Evolutionary conservation across 2,329 filamentous ascomycete genomes (phyloP).

Genomic region (Pleoardoris graminearum): DNA sequence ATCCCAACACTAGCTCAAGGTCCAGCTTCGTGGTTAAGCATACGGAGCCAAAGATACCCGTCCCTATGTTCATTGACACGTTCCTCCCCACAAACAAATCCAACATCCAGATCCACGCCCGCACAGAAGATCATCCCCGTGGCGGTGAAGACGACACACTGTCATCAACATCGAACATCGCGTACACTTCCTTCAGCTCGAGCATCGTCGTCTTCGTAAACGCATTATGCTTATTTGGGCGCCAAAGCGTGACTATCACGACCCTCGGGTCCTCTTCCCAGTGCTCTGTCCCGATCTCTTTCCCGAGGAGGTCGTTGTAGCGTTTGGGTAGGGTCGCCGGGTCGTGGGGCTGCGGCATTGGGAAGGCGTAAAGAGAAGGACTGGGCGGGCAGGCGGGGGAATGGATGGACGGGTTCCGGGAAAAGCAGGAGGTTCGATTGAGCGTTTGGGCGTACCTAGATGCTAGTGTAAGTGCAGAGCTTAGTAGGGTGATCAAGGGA

Average conservation of each 20-base stretch:
- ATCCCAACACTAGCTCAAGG: not conserved
- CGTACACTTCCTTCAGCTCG: constrained; percentile 61
- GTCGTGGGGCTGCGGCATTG: constrained; percentile 22
- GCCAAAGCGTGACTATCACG: constrained; percentile 65
- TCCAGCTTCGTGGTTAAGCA: no score
- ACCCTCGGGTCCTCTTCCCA: constrained; percentile 55
- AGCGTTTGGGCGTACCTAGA: not conserved
- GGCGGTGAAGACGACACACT: constrained; percentile 59
- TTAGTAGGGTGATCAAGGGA: constrained; percentile 2
- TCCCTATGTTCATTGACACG: constrained; percentile 56
- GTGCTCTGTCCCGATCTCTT: constrained; percentile 48
- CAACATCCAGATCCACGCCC: constrained; percentile 59
- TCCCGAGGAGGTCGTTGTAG: constrained; percentile 48
- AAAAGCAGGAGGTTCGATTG: not conserved
- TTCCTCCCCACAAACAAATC: constrained; percentile 52
- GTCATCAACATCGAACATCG: constrained; percentile 57
- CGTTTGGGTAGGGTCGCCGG: constrained; percentile 37
- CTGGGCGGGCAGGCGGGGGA: constrained; percentile 2
- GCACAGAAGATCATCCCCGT: constrained; percentile 58
- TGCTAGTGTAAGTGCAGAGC: not conserved
- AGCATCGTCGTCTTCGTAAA: constrained; percentile 67
- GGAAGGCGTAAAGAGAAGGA: constrained; percentile 9
- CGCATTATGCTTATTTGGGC: constrained; percentile 68
- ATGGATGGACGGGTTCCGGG: not conserved
- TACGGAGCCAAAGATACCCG: no score